Base-by-base conservation (phyloP, 495 filamentous ascomycete genomes). In the Aspergillus biplanus region DNA sequence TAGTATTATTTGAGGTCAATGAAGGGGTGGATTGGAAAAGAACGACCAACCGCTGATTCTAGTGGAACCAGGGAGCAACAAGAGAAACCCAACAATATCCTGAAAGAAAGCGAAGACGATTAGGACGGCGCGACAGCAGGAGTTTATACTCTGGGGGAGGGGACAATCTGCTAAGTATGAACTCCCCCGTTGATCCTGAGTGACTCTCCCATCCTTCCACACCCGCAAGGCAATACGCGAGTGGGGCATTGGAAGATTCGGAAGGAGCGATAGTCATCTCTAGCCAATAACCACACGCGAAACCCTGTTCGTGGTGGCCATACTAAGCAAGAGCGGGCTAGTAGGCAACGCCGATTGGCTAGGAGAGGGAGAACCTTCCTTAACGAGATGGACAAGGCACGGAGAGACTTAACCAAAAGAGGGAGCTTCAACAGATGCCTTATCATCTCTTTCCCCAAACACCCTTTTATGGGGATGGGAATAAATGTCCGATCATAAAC, bases 351-450 rank as follows among this genome's bases (percentile, higher is more conserved):
- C 27, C 39, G 16, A 62, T 62, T 62, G 60, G 60, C 46, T 31
- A 18, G 52, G 4, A 18, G n/a, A 11, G 52, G 31, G 27, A 34
- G 31, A 54, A 54, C 12, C 52, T 34, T 33, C 52, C 52, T 34
- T 8, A 54, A 33, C 52, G 7, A 34, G 27, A 54, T 34, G 31
- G 21, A 31, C 8, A 52, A 42, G 16, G 44, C 33, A 12, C 52
- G 42, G 39, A 49, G 4, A 4, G 3, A 21, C 60, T 62, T 56
- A 49, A n/a, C 60, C 60, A 4, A 44, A 56, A 62, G 53, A 39
- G 60, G 60, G 60, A 62, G 60, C 60, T 62, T 62, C 11, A 62
- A 46, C 60, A 62, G 60, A 62, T 56, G 53, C 33, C 57, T 50
- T 47, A 44, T 57, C 39, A 57, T 57, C 37, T 54, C 21, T 34